Percentiles rank a stretch among this genome's conserved stretches.
phyloP scores from a whole-genome alignment of 306 rosid species.

The Abrus pulchellus region DNA sequence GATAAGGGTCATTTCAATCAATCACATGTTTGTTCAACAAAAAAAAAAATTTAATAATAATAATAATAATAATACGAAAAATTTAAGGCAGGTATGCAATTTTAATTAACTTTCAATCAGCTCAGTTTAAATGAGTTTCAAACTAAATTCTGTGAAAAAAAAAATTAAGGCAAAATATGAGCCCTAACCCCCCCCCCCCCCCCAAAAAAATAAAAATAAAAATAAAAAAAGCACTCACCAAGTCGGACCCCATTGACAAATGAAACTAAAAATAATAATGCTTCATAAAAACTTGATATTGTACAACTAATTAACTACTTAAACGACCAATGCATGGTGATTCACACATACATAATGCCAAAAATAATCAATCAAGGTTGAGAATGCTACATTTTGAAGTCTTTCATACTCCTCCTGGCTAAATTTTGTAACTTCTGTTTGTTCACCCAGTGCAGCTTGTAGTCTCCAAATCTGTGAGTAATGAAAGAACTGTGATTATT shows the following conservation, averaged over 20 bases:
- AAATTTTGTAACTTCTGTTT: constrained; percentile 76
- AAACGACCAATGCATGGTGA: not conserved
- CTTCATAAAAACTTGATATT: not conserved
- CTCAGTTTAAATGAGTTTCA: not conserved
- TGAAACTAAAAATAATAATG: not conserved
- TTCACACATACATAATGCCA: constrained; percentile 17
- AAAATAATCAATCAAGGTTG: constrained; percentile 33
- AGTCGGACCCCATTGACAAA: not conserved
- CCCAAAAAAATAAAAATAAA: no score
- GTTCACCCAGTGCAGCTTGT: constrained; percentile 91
- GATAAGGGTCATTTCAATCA: not conserved
- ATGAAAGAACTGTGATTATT: constrained; percentile 38
- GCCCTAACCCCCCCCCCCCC: not conserved
- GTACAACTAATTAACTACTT: constrained; percentile 6
- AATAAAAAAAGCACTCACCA: not conserved
- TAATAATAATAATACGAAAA: not conserved
- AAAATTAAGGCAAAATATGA: not conserved
- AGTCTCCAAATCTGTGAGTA: constrained; percentile 83
- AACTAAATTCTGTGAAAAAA: not conserved
- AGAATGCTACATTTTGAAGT: constrained; percentile 74
- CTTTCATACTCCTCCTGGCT: constrained; percentile 88
- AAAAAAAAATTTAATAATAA: not conserved
- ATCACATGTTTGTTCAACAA: not conserved
- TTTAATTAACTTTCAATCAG: not conserved
- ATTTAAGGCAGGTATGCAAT: not conserved